These are phyloP conservation scores for Spergularia marina DNA, from an alignment of 148 eudicot genomes.

Conservation along the genomic window DNA sequence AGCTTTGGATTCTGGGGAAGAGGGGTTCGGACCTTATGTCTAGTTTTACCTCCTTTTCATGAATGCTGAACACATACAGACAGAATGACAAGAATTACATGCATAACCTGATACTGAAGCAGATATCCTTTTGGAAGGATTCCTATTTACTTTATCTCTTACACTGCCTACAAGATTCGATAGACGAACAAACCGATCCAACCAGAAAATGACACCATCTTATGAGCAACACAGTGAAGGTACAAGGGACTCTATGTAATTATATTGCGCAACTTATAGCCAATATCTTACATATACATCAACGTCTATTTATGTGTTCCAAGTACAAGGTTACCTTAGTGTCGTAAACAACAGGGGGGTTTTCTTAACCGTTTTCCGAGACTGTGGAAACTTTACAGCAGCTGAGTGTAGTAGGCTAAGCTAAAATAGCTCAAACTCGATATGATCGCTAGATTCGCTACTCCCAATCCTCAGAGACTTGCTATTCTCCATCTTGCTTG, in stretches of 20 bases:
- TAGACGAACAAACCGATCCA: no score
- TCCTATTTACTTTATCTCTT: no score
- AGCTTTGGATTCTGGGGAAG: no score
- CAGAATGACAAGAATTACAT: no score
- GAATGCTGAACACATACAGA: no score
- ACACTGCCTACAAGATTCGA: no score
- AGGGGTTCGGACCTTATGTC: no score
- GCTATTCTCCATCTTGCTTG: constrained; percentile 23
- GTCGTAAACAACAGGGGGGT: constrained; percentile 9
- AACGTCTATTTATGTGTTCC: constrained; percentile 24
- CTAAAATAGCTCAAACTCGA: constrained; percentile 62
- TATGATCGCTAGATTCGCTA: constrained; percentile 21
- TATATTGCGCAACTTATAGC: constrained; percentile 11
- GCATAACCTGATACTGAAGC: no score
- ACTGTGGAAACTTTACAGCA: background rate
- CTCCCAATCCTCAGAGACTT: constrained; percentile 20
- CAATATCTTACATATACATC: constrained; percentile 33
- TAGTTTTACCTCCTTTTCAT: no score
- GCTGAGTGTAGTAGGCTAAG: background rate
- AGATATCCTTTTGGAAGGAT: no score
- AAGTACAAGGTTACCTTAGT: constrained; percentile 20
- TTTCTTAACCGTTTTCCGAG: background rate
- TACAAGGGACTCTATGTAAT: background rate
- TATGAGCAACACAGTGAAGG: no score
- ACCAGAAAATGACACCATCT: no score